Base-by-base conservation (phyloP, 345 rosid species). In the Carallia brachiata region DNA sequence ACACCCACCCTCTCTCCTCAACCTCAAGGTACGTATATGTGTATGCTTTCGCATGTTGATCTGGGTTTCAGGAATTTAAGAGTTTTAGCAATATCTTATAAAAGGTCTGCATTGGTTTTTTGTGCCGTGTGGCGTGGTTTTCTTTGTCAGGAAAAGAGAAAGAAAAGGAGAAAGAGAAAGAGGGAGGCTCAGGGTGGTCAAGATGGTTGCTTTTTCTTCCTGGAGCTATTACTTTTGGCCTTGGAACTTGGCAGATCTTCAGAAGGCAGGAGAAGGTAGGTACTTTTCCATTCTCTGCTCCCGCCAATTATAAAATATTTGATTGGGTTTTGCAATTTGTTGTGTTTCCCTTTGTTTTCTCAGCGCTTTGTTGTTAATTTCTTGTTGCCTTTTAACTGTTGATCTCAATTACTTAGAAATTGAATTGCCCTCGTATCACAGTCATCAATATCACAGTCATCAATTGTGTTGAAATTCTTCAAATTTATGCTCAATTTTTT, bases 201-300 rank as follows among this genome's bases (percentile, higher is more conserved):
- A 82, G 78, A 32, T 80, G 91, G 83, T 73, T 92, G 62, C 80
- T 95, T 66, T 95, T 95, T 77, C 67, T 95, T 63, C 98, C 98
- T 62, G 99, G 97, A 70, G 96, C 89, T 61, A 81, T 92, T 67
- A 79, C 94, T 61, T 95, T 95, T 69, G 97, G 98, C 39, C 99
- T 95, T 58, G 99, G 99, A 13, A 88, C 96, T 76, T 95, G 99
- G 99, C 99, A 95, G 82, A 83, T 95, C 61, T 69, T 90, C 65
- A 85, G 99, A 83, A 84, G 99, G 68, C 90, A 85, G 64, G 99
- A 95, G 68, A 95, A 95, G 94, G 98, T 95, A 23, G 62, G 28
- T 56, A 9, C 4, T 28, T 52, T 55, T 37, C 66, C 48, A 44
- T 6, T 62, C 57, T 34, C 18, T 58, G 7, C 28, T 10, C 27